These are phyloP conservation scores for Cordyceps cateniannulata DNA, from an alignment of 2,329 filamentous ascomycete genomes.

Conservation along the genomic window DNA sequence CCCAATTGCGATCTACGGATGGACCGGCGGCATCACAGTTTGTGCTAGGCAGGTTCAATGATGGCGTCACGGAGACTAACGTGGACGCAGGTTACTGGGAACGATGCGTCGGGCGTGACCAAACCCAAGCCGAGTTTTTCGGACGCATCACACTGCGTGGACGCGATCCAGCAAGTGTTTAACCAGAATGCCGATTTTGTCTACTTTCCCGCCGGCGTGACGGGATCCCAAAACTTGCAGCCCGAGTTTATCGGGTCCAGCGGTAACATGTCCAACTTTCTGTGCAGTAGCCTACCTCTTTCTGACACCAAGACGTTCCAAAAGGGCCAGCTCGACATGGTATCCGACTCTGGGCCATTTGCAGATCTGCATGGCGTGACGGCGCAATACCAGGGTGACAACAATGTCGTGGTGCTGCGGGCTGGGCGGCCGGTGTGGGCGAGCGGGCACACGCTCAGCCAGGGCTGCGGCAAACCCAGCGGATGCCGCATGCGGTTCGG, in stretches of 20 bases:
- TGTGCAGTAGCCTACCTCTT: constrained; percentile 19
- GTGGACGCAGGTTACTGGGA: constrained; percentile 16
- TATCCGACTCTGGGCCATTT: constrained; percentile 16
- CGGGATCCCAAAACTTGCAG: constrained; percentile 17
- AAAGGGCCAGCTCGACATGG: constrained; percentile 16
- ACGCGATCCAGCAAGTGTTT: constrained; percentile 17
- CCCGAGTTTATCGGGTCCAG: constrained; percentile 17
- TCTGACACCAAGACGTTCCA: constrained; percentile 15
- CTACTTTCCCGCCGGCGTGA: constrained; percentile 17
- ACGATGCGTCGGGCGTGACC: constrained; percentile 17
- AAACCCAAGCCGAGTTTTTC: constrained; percentile 18
- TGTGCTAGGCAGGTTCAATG: neutral
- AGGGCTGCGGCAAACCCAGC: constrained; percentile 15
- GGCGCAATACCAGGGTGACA: constrained; percentile 21
- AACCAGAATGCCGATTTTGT: constrained; percentile 19
- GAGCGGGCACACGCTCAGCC: constrained; percentile 14
- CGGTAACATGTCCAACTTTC: constrained; percentile 20
- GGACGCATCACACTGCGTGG: constrained; percentile 17
- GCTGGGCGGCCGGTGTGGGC: constrained; percentile 16
- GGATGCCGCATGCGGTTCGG: constrained; percentile 14
- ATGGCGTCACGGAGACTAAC: neutral
- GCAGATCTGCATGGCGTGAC: constrained; percentile 17
- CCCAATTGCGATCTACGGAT: constrained; percentile 21
- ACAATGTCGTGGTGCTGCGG: constrained; percentile 19
- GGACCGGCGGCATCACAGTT: constrained; percentile 17